Evolutionary conservation across 495 filamentous ascomycete genomes (phyloP), one percentile per base, ranked within the genome.

Genomic region (Platismatia glauca): DNA sequence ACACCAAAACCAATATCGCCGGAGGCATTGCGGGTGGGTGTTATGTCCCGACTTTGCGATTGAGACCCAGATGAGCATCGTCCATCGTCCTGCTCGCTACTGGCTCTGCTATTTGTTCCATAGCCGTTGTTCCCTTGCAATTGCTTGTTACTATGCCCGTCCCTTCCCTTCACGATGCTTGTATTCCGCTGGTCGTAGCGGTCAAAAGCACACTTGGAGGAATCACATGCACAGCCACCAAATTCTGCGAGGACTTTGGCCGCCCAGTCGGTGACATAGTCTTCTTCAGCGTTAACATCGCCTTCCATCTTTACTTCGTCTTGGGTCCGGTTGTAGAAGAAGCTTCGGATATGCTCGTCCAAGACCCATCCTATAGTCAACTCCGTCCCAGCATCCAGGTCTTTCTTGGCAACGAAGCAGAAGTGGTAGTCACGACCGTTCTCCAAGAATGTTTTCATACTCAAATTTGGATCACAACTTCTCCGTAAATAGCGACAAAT

Each of bases 401-500:
- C 80, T 56, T 85, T 78, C 67, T 88, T 88, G 62, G 89, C 89
- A 60, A 95, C 81, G 62, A 95, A 84, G 79, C 92, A 96, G 73
- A 96, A 94, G 69, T 89, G 88, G 74, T 89, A 95, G 69, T 91
- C 85, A 0, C 81, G 80, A 18, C 81, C 80, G 50, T 87, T 85
- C 5, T 86, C 87, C 46, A 97, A 82, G 65, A 88, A 86, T 0
- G 90, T 92, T 62, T 89, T 90, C 73, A 98, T 79, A 9, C 75
- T 76, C 29, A 91, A 79, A 68, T 97, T 98, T 3, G 94, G 89
- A 57, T 79, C 83, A 73, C 94, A 98, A 68, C 94, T 97, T 56
- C 93, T 82, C 41, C 94, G 83, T 24, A 91, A 82, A 70, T 91
- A 97, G 35, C 94, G 87, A 55, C 91, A 84, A 20, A 83, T 77